Conservation (phyloP, 495 filamentous ascomycete species). For the Pseudoneurospora amorphoporcata region DNA sequence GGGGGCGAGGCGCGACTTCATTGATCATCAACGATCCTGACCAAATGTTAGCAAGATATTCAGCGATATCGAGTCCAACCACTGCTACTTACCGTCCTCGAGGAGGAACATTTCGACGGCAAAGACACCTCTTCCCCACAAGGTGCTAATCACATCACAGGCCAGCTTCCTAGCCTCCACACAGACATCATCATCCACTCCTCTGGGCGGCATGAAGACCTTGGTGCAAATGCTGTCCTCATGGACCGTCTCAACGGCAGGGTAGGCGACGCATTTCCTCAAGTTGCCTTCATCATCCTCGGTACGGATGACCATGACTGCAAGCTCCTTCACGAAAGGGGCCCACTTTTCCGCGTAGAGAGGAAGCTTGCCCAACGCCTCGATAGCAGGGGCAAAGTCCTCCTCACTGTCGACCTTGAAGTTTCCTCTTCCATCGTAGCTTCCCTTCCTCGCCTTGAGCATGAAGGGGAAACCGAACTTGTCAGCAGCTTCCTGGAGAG, state of each 20-base stretch:
- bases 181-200: slow-evolving; percentile 49
- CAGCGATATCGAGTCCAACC: not conserved
- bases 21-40: slow-evolving; percentile 61
- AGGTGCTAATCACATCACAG: slow-evolving; percentile 61
- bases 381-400: slow-evolving; percentile 59
- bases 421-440: slow-evolving; percentile 92
- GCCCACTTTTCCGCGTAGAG: slow-evolving; percentile 92
- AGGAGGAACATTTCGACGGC: slow-evolving; percentile 95
- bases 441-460: slow-evolving; percentile 87
- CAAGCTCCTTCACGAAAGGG: slow-evolving; percentile 74
- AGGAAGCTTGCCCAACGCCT: slow-evolving; percentile 56
- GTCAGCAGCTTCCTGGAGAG: slow-evolving; percentile 52
- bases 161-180: slow-evolving; percentile 66
- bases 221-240: slow-evolving; percentile 94
- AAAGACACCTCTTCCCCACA: slow-evolving; percentile 87
- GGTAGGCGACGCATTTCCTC: slow-evolving; percentile 57
- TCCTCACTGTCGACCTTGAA: slow-evolving; percentile 56
- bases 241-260: slow-evolving; percentile 87
- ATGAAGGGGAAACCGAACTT: slow-evolving; percentile 80
- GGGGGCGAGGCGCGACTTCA: slow-evolving; percentile 89
- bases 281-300: slow-evolving; percentile 51
- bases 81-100: slow-evolving; percentile 47
- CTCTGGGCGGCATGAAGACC: slow-evolving; percentile 75
- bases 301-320: slow-evolving; percentile 91
- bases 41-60: not conserved